Evolutionary conservation across 139 green algal species (phyloP).

Genomic region (Chlorella sp.): DNA sequence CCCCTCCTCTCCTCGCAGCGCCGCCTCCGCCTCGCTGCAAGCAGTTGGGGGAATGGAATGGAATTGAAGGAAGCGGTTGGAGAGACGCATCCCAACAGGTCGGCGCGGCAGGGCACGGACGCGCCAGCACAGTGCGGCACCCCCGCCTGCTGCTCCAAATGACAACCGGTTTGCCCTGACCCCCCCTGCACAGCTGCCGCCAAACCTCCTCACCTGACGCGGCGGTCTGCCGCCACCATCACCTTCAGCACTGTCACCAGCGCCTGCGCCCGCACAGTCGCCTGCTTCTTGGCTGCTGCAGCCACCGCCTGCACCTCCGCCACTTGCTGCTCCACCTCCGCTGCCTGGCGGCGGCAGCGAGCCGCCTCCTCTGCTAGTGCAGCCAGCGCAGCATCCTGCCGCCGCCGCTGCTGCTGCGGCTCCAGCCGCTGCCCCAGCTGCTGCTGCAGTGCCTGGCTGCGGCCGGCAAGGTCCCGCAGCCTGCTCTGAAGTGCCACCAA

Average conservation of each 20-base stretch:
- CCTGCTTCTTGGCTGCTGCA: slow-evolving; percentile 6
- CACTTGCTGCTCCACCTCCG: neutral
- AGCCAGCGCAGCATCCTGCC: neutral
- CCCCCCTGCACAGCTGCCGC: too few relatives aligned
- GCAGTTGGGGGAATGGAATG: neutral
- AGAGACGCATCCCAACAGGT: too few relatives aligned
- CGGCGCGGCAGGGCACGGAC: too few relatives aligned
- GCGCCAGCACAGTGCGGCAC: too few relatives aligned
- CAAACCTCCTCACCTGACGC: slow-evolving; percentile 12
- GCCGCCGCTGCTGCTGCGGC: neutral
- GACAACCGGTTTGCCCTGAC: too few relatives aligned
- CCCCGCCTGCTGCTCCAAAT: too few relatives aligned
- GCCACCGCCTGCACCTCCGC: slow-evolving; percentile 21
- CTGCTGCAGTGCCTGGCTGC: slow-evolving; percentile 1
- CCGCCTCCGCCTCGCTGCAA: slow-evolving; percentile 22
- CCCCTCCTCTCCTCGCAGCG: slow-evolving; percentile 47
- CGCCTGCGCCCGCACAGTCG: slow-evolving; percentile 34
- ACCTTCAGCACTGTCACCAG: slow-evolving; percentile 37
- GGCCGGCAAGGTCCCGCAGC: slow-evolving; percentile 36
- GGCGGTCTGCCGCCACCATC: slow-evolving; percentile 27
- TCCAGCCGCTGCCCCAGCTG: neutral
- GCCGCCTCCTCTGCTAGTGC: neutral
- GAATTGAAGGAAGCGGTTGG: too few relatives aligned
- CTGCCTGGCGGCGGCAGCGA: slow-evolving; percentile 1
- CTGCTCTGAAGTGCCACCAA: slow-evolving; percentile 11